These are phyloP conservation scores for Trametes villosa DNA, from an alignment of 768 basidiomycete species.

Conservation along the genomic window DNA sequence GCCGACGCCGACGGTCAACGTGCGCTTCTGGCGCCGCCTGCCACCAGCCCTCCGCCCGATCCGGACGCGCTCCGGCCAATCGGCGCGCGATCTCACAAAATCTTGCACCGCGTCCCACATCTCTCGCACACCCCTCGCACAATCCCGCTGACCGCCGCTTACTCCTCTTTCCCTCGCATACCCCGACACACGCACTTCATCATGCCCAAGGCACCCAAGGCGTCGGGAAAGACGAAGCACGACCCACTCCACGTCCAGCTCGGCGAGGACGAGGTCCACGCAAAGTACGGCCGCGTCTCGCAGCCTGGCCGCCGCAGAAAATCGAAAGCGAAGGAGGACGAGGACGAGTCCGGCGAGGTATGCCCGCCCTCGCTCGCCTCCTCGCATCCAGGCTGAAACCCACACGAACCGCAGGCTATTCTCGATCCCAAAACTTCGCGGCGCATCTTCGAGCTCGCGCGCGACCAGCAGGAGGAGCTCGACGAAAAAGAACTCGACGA, in stretches of 20 bases:
- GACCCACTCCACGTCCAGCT: slow-evolving; percentile 89
- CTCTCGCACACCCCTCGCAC: not conserved
- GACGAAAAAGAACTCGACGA: slow-evolving; percentile 65
- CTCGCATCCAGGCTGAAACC: not conserved
- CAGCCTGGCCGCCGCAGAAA: slow-evolving; percentile 78
- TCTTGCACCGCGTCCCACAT: slow-evolving; percentile 5
- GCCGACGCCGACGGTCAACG: not conserved
- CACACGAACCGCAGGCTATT: slow-evolving; percentile 50
- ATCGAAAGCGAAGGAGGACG: slow-evolving; percentile 49
- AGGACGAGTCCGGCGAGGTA: slow-evolving; percentile 65
- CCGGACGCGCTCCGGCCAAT: slow-evolving; percentile 10
- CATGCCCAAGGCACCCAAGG: slow-evolving; percentile 70
- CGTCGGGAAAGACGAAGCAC: slow-evolving; percentile 65
- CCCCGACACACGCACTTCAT: slow-evolving; percentile 1
- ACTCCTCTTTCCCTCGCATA: slow-evolving; percentile 11
- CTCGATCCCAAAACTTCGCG: slow-evolving; percentile 82
- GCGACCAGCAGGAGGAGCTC: slow-evolving; percentile 91
- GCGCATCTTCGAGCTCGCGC: slow-evolving; percentile 90
- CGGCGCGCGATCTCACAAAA: slow-evolving; percentile 11
- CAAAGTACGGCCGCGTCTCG: slow-evolving; percentile 79
- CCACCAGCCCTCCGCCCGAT: not conserved
- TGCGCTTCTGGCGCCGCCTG: not conserved
- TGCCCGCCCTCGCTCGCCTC: slow-evolving; percentile 20
- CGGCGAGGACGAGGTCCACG: slow-evolving; percentile 72
- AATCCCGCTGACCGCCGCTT: slow-evolving; percentile 7